These are phyloP conservation scores for Solanum megistacrolobum DNA, from an alignment of 257 asterid species.

Conservation along the genomic window DNA sequence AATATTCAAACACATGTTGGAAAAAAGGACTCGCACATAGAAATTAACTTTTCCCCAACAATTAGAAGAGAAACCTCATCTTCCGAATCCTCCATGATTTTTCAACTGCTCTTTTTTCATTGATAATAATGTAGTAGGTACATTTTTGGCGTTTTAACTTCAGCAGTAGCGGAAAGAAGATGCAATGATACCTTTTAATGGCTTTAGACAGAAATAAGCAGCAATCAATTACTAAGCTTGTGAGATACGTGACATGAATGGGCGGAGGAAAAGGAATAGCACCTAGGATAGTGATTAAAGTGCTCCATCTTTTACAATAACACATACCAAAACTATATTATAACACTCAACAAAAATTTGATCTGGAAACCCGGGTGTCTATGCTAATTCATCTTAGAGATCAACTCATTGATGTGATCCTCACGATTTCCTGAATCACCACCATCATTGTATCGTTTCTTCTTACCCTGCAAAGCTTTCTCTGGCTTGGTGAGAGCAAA, in stretches of 20 bases:
- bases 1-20: neutral
- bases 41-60: neutral
- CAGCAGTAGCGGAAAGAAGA: neutral
- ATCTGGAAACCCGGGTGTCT: neutral
- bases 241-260: neutral
- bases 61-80: neutral
- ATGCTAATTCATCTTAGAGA: conserved; percentile 68
- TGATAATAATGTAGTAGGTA: neutral
- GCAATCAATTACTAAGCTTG: neutral
- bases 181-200: neutral
- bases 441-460: conserved; percentile 63
- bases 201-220: neutral
- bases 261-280: neutral
- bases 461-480: conserved; percentile 69
- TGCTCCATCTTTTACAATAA: neutral
- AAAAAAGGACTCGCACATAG: neutral
- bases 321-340: neutral
- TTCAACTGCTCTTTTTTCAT: neutral
- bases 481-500: conserved; percentile 66
- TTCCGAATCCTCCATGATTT: neutral
- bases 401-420: conserved; percentile 57
- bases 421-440: conserved; percentile 83
- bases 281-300: neutral
- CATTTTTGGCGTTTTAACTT: neutral
- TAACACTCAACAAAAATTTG: neutral